Percentiles rank a stretch among this genome's conserved stretches.
Evolutionary conservation across 441 rosid species (phyloP).

Genomic region (Aleurites moluccanus): DNA sequence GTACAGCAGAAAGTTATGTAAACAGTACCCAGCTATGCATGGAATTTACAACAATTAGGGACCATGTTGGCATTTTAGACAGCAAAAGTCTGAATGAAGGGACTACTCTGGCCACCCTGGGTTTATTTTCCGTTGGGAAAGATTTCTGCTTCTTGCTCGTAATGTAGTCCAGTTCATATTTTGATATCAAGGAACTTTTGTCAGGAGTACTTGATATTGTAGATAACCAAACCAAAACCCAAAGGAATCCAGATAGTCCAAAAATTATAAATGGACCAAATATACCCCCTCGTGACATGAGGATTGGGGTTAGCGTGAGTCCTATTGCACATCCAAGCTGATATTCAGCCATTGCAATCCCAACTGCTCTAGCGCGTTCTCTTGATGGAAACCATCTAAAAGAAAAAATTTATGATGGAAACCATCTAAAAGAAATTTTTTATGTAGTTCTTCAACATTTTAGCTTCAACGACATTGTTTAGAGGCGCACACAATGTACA

Average conservation of each 20-base stretch:
- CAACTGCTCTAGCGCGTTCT: slow-evolving; percentile 92
- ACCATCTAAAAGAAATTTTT: too few relatives aligned
- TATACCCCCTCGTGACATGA: slow-evolving; percentile 82
- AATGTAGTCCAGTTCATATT: slow-evolving; percentile 75
- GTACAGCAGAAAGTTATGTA: slow-evolving; percentile 7
- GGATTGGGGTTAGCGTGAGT: slow-evolving; percentile 79
- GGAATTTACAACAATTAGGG: slow-evolving; percentile 82
- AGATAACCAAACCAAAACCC: slow-evolving; percentile 93
- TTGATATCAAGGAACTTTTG: slow-evolving; percentile 73
- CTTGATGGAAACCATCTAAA: slow-evolving; percentile 94
- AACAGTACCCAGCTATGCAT: slow-evolving; percentile 93
- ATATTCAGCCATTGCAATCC: slow-evolving; percentile 94
- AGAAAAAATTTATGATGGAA: too few relatives aligned
- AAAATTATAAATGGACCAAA: slow-evolving; percentile 93
- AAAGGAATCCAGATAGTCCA: slow-evolving; percentile 86
- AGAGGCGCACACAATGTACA: slow-evolving; percentile 3
- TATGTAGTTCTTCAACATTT: slow-evolving; percentile 36
- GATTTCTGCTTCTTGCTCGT: slow-evolving; percentile 43
- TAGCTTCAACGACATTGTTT: slow-evolving; percentile 27
- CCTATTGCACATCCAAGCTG: slow-evolving; percentile 94
- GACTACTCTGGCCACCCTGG: slow-evolving; percentile 42
- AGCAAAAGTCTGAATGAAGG: slow-evolving; percentile 86
- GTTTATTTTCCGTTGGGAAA: slow-evolving; percentile 35
- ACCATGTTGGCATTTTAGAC: slow-evolving; percentile 92
- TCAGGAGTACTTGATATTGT: slow-evolving; percentile 76